These are phyloP conservation scores for Thermochaetoides thermophila DNA, from an alignment of 495 filamentous ascomycete genomes.

Conservation along the genomic window DNA sequence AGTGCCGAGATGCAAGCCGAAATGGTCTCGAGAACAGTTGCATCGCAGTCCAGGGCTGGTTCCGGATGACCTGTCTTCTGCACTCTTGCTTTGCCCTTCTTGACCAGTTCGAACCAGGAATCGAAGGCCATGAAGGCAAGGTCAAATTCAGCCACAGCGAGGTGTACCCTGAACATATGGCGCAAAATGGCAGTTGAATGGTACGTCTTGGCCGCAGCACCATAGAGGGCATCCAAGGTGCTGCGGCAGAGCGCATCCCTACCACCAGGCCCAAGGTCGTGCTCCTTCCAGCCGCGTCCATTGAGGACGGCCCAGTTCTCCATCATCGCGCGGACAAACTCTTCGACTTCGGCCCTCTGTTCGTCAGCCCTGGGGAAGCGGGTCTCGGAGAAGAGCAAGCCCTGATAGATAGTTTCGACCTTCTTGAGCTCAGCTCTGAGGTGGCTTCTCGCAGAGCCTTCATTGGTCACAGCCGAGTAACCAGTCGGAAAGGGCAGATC, in stretches of 20 bases:
- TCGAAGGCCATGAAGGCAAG: conserved; percentile 76
- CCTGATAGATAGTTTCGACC: conserved; percentile 60
- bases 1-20: conserved; percentile 64
- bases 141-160: conserved; percentile 72
- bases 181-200: conserved; percentile 80
- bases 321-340: conserved; percentile 66
- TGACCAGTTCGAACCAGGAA: conserved; percentile 77
- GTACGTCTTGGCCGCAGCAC: conserved; percentile 79
- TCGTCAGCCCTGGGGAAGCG: conserved; percentile 73
- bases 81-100: conserved; percentile 61
- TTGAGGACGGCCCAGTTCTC: conserved; percentile 72
- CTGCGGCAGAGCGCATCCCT: conserved; percentile 53
- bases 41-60: conserved; percentile 61
- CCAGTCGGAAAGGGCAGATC: conserved; percentile 36
- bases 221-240: conserved; percentile 72
- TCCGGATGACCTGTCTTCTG: conserved; percentile 62
- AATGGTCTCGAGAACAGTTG: conserved; percentile 55
- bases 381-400: conserved; percentile 54
- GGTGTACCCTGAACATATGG: conserved; percentile 78
- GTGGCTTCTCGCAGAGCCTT: conserved; percentile 43
- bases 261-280: conserved; percentile 66
- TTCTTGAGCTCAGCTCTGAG: conserved; percentile 57
- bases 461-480: conserved; percentile 20
- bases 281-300: conserved; percentile 57
- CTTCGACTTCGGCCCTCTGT: conserved; percentile 57